Conservation (phyloP, 2,329 filamentous ascomycete species). For the Phoma herbarum region DNA sequence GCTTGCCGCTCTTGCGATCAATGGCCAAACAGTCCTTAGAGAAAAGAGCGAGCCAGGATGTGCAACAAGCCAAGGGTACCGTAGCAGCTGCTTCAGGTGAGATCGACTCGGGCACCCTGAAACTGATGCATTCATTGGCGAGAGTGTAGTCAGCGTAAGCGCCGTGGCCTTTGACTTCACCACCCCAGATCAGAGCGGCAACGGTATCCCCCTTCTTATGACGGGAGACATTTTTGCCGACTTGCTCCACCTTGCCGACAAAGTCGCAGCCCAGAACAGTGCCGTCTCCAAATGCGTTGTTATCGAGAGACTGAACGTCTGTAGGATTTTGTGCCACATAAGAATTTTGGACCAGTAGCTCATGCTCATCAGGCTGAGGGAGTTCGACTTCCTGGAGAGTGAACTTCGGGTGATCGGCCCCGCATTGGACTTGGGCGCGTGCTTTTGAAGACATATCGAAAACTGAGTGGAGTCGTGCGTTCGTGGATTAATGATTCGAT, state of each 20-base stretch:
- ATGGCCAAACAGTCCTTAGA: slow-evolving; percentile 52
- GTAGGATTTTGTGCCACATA: slow-evolving; percentile 35
- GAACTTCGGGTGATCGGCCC: slow-evolving; percentile 16
- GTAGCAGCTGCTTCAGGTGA: slow-evolving; percentile 48
- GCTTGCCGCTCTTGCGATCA: slow-evolving; percentile 21
- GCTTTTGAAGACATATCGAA: slow-evolving; percentile 2
- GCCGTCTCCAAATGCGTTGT: slow-evolving; percentile 46
- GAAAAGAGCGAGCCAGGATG: slow-evolving; percentile 54
- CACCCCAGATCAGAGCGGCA: slow-evolving; percentile 44
- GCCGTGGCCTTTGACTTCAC: slow-evolving; percentile 44
- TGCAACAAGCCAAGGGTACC: slow-evolving; percentile 52
- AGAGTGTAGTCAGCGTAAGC: slow-evolving; percentile 47
- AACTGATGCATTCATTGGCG: slow-evolving; percentile 55
- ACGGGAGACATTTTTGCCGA: slow-evolving; percentile 44
- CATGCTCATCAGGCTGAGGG: slow-evolving; percentile 17
- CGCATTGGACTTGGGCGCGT: slow-evolving; percentile 22
- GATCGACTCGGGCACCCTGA: slow-evolving; percentile 49
- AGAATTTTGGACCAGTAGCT: slow-evolving; percentile 26
- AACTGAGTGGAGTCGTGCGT: not conserved
- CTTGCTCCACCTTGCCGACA: slow-evolving; percentile 46
- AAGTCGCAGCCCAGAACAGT: slow-evolving; percentile 52
- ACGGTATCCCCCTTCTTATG: slow-evolving; percentile 37
- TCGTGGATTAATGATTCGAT: not conserved
- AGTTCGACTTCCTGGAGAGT: slow-evolving; percentile 14
- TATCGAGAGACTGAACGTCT: slow-evolving; percentile 33